Base-by-base conservation (phyloP, 768 basidiomycete species). In the Auriscalpium orientale region DNA sequence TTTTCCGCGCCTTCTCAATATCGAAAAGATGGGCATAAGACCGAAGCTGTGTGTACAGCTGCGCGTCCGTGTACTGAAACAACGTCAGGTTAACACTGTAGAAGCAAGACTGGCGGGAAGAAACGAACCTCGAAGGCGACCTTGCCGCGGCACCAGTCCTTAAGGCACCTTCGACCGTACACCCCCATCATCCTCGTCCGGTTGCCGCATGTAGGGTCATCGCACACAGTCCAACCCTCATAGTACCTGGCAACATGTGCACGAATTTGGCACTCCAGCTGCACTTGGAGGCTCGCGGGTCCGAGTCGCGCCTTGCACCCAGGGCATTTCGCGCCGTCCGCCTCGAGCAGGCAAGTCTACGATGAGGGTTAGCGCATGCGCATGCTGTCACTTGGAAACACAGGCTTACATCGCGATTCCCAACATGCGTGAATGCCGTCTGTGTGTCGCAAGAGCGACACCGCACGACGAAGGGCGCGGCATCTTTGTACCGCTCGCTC, bases 101-200 rank as follows among this genome's bases (percentile, higher is more conserved):
- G 22, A 51, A 51, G 34, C 21, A 40, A 9, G 7, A 49, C 57
- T 49, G 49, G 37, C 15, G 18, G 20, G 16, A 18, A 20, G 33
- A 47, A 15, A 71, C 82, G 36, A 60, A 91, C 92, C 79, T 91
- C 89, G 58, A 89, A 85, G 15, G 79, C 62, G 55, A 94, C 87
- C 16, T 70, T 75, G 2, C 90, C 90, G 57, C 71, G 76, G 69
- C 93, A 95, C 10, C 79, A 82, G 7, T 68, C 71, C 47, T 81
- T 79, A 54, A 93, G 67, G 67, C 97, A 99, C 50, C 86, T 76
- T 35, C 84, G 79, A 7, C 92, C 94, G 68, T 93, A 95, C 0
- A 98, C 91, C 37, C 89, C 78, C 91, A 98, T 95, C 79, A 86
- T 89, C 18, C 97, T 78, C n/a, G 95, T 94, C 38, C 89, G 80